Conservation (phyloP, 805 yeast species). For the Nakazawaea ernobii region DNA sequence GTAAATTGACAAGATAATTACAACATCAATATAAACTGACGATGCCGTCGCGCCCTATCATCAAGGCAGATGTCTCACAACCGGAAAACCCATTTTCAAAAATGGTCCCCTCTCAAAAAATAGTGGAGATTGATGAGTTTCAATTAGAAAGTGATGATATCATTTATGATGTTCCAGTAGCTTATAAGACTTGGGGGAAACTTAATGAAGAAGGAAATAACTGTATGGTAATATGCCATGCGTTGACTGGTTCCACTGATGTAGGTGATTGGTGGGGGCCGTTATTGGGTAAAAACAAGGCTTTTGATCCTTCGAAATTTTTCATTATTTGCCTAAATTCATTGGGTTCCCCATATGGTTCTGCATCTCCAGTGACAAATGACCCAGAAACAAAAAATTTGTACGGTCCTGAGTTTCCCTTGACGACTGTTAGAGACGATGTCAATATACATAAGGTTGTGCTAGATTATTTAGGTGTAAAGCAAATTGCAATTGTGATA, state of each 20-base stretch:
- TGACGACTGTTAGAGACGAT: slow-evolving; percentile 92
- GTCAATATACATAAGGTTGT: slow-evolving; percentile 72
- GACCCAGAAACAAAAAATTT: slow-evolving; percentile 69
- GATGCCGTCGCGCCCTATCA: slow-evolving; percentile 12
- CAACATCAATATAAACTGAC: neutral
- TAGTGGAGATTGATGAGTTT: slow-evolving; percentile 70
- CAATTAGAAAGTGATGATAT: slow-evolving; percentile 78
- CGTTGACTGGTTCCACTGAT: slow-evolving; percentile 92
- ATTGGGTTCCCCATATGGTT: slow-evolving; percentile 95
- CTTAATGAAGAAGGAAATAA: slow-evolving; percentile 66
- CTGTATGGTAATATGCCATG: slow-evolving; percentile 90
- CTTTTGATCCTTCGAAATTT: slow-evolving; percentile 87
- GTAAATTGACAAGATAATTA: too few relatives aligned
- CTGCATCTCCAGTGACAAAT: slow-evolving; percentile 84
- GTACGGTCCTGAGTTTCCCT: slow-evolving; percentile 94
- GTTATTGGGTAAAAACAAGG: slow-evolving; percentile 72
- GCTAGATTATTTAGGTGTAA: slow-evolving; percentile 70
- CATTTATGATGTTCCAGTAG: slow-evolving; percentile 74
- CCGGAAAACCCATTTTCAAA: slow-evolving; percentile 62
- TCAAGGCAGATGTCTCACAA: slow-evolving; percentile 37
- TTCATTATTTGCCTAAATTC: slow-evolving; percentile 86
- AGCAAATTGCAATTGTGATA: slow-evolving; percentile 72
- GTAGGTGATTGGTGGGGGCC: slow-evolving; percentile 99
- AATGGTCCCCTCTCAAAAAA: slow-evolving; percentile 71
- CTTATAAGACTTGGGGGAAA: slow-evolving; percentile 94